Conservation (phyloP, 148 eudicot genomes). For the Fagopyrum esculentum region DNA sequence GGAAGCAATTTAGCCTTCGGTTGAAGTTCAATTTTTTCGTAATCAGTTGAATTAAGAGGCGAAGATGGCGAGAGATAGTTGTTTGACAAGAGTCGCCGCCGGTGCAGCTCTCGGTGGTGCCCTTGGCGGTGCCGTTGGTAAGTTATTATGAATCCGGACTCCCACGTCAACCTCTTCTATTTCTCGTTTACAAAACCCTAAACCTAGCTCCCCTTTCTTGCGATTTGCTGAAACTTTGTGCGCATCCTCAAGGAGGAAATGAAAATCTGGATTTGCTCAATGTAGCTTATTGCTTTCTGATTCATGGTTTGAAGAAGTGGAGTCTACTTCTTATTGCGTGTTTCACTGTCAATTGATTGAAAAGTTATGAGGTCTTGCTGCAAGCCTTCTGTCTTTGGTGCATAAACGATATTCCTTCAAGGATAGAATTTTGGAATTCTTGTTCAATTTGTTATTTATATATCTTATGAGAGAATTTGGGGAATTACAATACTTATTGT, state of each 20-base stretch:
- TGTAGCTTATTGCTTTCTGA: neutral
- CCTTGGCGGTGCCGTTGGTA: slow-evolving; percentile 90
- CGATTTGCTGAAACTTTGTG: neutral
- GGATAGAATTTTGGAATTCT: neutral
- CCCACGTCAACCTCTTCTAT: too few relatives aligned
- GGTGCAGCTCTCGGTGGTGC: slow-evolving; percentile 90
- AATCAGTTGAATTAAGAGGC: neutral
- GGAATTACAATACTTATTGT: neutral
- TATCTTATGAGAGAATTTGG: neutral
- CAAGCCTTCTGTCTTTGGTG: neutral
- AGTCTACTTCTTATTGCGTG: neutral
- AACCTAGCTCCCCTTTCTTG: neutral
- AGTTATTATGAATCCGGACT: neutral
- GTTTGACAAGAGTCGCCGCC: slow-evolving; percentile 62
- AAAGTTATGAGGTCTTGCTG: neutral
- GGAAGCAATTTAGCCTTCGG: neutral
- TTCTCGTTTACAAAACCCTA: slow-evolving; percentile 12
- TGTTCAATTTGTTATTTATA: neutral
- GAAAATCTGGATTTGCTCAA: neutral
- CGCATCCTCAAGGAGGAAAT: neutral
- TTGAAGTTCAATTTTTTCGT: neutral
- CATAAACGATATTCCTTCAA: neutral
- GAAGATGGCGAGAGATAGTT: slow-evolving; percentile 74
- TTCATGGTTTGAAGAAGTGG: neutral
- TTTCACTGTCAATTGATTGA: neutral